phyloP scores from a whole-genome alignment of 2,329 filamentous ascomycete genomes.

The Sclerotinia borealis region DNA sequence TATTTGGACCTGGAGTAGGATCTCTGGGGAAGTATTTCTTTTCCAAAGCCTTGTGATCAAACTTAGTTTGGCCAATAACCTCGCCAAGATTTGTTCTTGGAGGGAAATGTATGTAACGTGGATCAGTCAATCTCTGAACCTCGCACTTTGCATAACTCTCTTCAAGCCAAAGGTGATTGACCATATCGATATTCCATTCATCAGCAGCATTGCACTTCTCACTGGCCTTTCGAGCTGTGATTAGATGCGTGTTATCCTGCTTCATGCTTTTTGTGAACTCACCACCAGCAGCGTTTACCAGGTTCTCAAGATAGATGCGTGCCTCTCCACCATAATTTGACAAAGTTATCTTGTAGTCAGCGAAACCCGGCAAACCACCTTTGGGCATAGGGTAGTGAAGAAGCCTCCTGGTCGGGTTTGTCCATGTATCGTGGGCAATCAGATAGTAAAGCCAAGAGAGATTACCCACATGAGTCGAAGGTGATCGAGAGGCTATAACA shows the following conservation, averaged over 20 bases:
- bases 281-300: conserved; percentile 77
- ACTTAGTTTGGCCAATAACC: conserved; percentile 80
- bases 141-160: conserved; percentile 92
- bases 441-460: conserved; percentile 90
- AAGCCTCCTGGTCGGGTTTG: conserved; percentile 72
- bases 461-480: conserved; percentile 79
- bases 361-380: conserved; percentile 72
- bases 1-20: conserved; percentile 39
- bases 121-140: conserved; percentile 63
- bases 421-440: conserved; percentile 84
- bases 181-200: conserved; percentile 84
- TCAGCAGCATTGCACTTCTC: conserved; percentile 90
- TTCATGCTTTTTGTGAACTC: conserved; percentile 94
- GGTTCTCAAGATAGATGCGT: conserved; percentile 85
- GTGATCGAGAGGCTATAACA: conserved; percentile 61
- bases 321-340: conserved; percentile 97
- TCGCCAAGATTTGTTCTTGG: conserved; percentile 85
- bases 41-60: conserved; percentile 58
- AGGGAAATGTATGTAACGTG: conserved; percentile 81
- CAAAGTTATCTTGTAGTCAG: conserved; percentile 71
- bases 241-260: conserved; percentile 88
- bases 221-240: conserved; percentile 82
- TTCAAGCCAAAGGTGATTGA: conserved; percentile 96
- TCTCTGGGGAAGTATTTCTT: conserved; percentile 55
- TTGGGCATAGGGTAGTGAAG: conserved; percentile 85